Base-by-base conservation (phyloP, 306 rosid species). In the Astragalus glycyphyllos region DNA sequence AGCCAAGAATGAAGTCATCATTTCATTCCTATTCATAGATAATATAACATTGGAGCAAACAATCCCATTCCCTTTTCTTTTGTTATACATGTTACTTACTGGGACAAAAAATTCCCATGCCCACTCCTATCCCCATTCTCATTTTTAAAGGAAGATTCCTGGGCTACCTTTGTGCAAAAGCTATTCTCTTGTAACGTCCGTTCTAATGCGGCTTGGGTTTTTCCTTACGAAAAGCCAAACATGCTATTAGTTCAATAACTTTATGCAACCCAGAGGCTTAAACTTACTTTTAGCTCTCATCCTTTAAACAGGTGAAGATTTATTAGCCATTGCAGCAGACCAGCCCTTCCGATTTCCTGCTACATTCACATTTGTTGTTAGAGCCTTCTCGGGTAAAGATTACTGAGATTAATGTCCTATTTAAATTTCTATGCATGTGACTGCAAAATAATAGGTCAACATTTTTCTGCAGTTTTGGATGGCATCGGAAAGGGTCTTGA, bases 401-500 rank as follows among this genome's bases (percentile, higher is more conserved):
- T 53, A 65, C 11, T n/a, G 38, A 69, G 60, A 69, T 49, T 68
- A 51, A 54, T 57, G 64, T 34, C 57, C 62, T 37, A 7, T 35
- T 66, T 61, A 65, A 38, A 47, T n/a, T 75, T 69, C n/a, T 44
- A 7, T 66, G 59, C 47, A 51, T 63, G 79, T 48, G 70, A 63
- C 61, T 68, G 48, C 50, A 58, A 65, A 59, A 17, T 73, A 37
- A 71, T 29, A 38, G 29, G 20, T 40, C 46, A 64, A 62, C 9
- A 46, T 65, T 17, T 65, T 42, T 76, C 67, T 80, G 79, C 82
- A 95, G 99, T 95, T 49, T 83, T 95, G 77, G 99, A 95, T 78
- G 99, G 99, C 84, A 95, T 95, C 72, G 99, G 99, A 50, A 95
- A 95, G 79, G 99, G 99, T 69, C 99, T 95, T 54, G 97, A 95